Evolutionary conservation across 1,284 basidiomycete genomes (phyloP).

Genomic region (Moesziomyces sp.): DNA sequence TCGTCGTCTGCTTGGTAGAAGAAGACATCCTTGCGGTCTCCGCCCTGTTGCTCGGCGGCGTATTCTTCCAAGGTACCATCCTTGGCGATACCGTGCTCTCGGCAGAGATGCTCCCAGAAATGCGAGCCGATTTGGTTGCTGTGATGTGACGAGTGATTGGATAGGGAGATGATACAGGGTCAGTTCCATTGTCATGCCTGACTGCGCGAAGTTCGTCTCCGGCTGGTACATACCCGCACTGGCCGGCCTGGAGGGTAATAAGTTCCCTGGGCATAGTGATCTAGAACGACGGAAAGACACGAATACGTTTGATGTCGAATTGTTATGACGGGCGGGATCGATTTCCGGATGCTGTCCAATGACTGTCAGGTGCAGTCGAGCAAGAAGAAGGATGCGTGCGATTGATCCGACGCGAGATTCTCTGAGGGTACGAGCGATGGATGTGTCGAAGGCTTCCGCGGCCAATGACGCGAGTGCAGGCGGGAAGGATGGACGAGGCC

Average conservation of each 20-base stretch:
- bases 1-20: slow-evolving; percentile 99
- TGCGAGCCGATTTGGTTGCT: slow-evolving; percentile 67
- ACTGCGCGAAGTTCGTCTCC: too few relatives aligned
- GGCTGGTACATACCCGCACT: slow-evolving; percentile 54
- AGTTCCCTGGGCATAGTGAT: slow-evolving; percentile 63
- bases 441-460: background rate
- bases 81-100: slow-evolving; percentile 65
- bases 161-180: background rate
- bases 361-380: background rate
- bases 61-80: slow-evolving; percentile 66
- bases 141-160: background rate
- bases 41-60: slow-evolving; percentile 60
- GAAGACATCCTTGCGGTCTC: slow-evolving; percentile 97
- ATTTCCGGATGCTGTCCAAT: background rate
- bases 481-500: too few relatives aligned
- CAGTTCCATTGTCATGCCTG: background rate
- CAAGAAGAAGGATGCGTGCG: background rate
- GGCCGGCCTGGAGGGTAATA: slow-evolving; percentile 66
- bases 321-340: too few relatives aligned
- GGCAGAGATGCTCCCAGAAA: slow-evolving; percentile 67
- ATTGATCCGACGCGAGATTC: background rate
- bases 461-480: background rate
- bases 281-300: background rate
- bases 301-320: background rate
- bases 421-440: background rate